Evolutionary conservation across 192 early-diverging fungal species (phyloP).

Genomic region (Coemansia biformis): DNA sequence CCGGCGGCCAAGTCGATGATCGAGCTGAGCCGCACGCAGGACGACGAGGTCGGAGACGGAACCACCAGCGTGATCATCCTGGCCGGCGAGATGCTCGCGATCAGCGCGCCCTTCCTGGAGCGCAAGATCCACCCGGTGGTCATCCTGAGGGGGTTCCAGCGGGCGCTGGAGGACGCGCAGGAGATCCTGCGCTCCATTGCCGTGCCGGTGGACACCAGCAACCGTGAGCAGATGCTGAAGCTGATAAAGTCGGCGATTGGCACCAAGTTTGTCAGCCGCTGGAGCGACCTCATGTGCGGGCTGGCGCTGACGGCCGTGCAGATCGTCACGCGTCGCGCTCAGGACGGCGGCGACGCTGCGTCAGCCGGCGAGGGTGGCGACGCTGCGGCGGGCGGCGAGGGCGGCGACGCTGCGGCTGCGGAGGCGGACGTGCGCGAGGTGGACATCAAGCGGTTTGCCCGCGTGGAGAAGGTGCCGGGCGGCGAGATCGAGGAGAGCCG

Average conservation of each 20-base stretch:
- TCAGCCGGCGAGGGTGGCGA: not conserved
- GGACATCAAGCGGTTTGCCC: constrained; percentile 97
- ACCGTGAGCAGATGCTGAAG: constrained; percentile 83
- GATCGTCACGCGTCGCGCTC: constrained; percentile 61
- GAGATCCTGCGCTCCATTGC: constrained; percentile 80
- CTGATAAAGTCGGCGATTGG: constrained; percentile 91
- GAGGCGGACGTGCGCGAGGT: constrained; percentile 79
- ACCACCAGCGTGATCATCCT: constrained; percentile 98
- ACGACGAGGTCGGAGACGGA: constrained; percentile 99
- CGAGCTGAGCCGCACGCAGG: constrained; percentile 97
- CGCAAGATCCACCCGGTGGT: constrained; percentile 98
- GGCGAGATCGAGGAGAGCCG: constrained; percentile 94
- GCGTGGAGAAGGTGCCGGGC: constrained; percentile 98
- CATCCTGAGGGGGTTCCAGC: constrained; percentile 90
- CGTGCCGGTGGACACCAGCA: constrained; percentile 72
- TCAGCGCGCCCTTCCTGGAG: constrained; percentile 87
- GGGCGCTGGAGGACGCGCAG: constrained; percentile 89
- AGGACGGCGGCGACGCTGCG: constrained; percentile 15
- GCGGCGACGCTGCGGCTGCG: constrained; percentile 11
- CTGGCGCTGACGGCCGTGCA: constrained; percentile 95
- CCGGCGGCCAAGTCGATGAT: constrained; percentile 99
- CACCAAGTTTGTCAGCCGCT: constrained; percentile 93
- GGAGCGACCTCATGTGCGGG: constrained; percentile 97
- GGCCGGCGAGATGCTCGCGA: constrained; percentile 92
- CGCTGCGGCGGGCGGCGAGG: not conserved